A percentile compares a stretch with the other conserved stretches of the same genome.
Evolutionary conservation across 192 early-diverging fungal genomes (phyloP).

Genomic region (Geranomyces variabilis): DNA sequence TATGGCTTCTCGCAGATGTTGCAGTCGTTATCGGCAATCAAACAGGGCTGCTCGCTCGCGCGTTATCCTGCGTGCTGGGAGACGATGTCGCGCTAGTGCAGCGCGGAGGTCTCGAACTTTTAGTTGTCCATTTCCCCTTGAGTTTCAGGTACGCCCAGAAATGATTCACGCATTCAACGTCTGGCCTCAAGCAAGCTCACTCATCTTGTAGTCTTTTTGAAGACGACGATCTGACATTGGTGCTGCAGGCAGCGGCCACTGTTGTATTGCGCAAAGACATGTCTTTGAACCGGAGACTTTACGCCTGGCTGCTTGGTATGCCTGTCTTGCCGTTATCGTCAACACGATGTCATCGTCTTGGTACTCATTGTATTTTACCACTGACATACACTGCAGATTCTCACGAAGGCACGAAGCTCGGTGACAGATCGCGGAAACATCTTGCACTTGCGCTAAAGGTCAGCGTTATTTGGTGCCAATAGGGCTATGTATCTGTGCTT

Average conservation of each 20-base stretch:
- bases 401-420: not conserved
- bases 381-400: slow-evolving; percentile 5
- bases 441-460: slow-evolving; percentile 43
- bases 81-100: slow-evolving; percentile 84
- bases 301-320: slow-evolving; percentile 78
- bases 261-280: slow-evolving; percentile 91
- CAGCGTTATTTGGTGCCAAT: slow-evolving; percentile 46
- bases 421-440: not conserved
- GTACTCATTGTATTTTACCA: too few relatives aligned
- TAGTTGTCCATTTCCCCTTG: slow-evolving; percentile 73
- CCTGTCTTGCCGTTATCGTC: not conserved
- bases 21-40: slow-evolving; percentile 42
- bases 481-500: slow-evolving; percentile 38
- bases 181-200: slow-evolving; percentile 15
- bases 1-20: slow-evolving; percentile 41
- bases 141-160: slow-evolving; percentile 51
- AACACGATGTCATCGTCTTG: too few relatives aligned
- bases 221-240: slow-evolving; percentile 65
- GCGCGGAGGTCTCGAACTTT: slow-evolving; percentile 79
- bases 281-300: slow-evolving; percentile 91
- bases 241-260: slow-evolving; percentile 69
- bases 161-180: slow-evolving; percentile 29
- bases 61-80: slow-evolving; percentile 69
- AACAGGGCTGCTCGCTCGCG: slow-evolving; percentile 71
- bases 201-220: slow-evolving; percentile 49